Evolutionary conservation across 2,329 filamentous ascomycete species (phyloP).

Genomic region (Arthroderma sp.): DNA sequence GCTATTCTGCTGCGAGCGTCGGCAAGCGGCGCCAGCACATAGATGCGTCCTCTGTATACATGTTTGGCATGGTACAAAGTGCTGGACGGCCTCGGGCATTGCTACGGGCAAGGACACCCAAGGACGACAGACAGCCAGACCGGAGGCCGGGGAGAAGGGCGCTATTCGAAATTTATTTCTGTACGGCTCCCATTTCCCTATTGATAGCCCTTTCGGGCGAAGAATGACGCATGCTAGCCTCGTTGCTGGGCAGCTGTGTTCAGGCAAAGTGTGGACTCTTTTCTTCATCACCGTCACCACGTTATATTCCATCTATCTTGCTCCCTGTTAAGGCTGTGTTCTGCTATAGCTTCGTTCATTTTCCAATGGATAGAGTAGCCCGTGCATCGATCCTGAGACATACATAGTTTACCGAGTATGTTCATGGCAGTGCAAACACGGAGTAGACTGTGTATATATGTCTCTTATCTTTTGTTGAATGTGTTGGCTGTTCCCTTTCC

Average conservation of each 20-base stretch:
- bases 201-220: background rate
- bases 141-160: background rate
- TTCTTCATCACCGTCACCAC: background rate
- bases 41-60: background rate
- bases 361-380: no score
- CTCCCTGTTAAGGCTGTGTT: background rate
- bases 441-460: background rate
- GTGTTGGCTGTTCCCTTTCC: no score
- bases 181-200: background rate
- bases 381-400: no score
- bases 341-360: background rate
- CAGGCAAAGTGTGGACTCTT: background rate
- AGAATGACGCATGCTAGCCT: background rate
- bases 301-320: no score
- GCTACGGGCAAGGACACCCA: background rate
- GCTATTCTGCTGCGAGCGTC: background rate
- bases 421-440: background rate
- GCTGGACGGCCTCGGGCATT: background rate
- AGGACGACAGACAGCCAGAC: background rate
- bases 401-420: background rate
- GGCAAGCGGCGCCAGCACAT: conserved; percentile 3
- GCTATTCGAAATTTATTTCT: background rate
- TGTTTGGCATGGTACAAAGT: background rate
- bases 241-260: background rate
- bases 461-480: background rate